Evolutionary conservation across 192 early-diverging fungal genomes (phyloP).

Genomic region (Rhizophagus prolifer): DNA sequence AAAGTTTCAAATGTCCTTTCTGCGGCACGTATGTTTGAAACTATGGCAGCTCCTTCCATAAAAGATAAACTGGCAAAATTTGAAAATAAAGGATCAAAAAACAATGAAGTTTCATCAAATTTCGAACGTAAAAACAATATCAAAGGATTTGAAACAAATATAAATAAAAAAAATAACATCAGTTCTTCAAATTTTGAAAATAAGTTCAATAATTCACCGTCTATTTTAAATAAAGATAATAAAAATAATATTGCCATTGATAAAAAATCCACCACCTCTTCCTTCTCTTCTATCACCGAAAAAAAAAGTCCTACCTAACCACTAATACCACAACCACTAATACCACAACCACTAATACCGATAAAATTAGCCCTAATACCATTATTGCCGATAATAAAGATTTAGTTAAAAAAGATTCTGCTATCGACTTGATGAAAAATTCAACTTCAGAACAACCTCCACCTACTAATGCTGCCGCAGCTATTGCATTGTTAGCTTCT

Average conservation of each 20-base stretch:
- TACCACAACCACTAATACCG: not conserved
- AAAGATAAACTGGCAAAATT: not conserved
- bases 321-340: not conserved
- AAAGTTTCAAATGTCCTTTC: not conserved
- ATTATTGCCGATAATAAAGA: not conserved
- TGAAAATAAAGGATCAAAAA: not conserved
- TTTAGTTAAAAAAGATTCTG: not conserved
- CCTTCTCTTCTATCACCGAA: not conserved
- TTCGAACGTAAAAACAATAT: not conserved
- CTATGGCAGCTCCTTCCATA: not conserved
- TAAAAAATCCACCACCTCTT: not conserved
- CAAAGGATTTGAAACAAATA: not conserved
- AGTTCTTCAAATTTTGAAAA: not conserved
- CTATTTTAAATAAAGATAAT: not conserved
- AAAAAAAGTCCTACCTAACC: not conserved
- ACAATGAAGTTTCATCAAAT: not conserved
- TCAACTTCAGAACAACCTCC: not conserved
- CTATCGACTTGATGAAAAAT: not conserved
- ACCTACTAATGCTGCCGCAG: not conserved
- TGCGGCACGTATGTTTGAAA: not conserved
- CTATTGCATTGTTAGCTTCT: conserved; percentile 6
- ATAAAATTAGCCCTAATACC: not conserved
- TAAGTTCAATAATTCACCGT: not conserved
- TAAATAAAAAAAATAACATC: not conserved
- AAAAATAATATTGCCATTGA: not conserved